phyloP scores from a whole-genome alignment of 306 rosid species.

The Acacia melanoxylon region DNA sequence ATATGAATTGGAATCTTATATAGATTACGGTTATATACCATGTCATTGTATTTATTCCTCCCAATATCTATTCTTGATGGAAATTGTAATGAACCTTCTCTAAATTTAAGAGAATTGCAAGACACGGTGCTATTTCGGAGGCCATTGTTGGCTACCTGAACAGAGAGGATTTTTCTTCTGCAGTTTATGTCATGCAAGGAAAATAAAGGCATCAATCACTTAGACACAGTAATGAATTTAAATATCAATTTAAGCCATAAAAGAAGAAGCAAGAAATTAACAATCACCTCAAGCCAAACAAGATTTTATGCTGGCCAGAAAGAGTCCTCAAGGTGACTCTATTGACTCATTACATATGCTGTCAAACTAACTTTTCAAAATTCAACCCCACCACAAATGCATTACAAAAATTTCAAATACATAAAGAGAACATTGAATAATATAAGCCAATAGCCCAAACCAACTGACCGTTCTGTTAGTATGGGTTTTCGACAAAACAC shows the following conservation, averaged over 20 bases:
- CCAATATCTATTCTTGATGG: constrained; percentile 38
- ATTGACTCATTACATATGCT: not conserved
- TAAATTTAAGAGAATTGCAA: constrained; percentile 37
- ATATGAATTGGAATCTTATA: constrained; percentile 22
- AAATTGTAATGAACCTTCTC: constrained; percentile 39
- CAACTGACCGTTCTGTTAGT: not conserved
- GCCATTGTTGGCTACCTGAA: constrained; percentile 35
- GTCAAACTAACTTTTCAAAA: not conserved
- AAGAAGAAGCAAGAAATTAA: constrained; percentile 25
- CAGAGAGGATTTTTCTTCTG: constrained; percentile 48
- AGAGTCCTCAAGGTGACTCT: not conserved
- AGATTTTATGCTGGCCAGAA: constrained; percentile 8
- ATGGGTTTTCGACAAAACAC: not conserved
- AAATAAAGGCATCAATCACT: constrained; percentile 30
- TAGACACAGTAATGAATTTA: constrained; percentile 19
- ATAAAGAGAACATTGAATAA: not conserved
- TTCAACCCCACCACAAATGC: not conserved
- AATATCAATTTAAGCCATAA: constrained; percentile 20
- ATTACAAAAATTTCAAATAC: not conserved
- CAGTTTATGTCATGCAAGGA: constrained; percentile 35
- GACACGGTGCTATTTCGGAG: constrained; percentile 24
- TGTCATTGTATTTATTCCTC: constrained; percentile 24
- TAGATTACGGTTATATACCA: constrained; percentile 6
- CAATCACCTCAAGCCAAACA: constrained; percentile 10
- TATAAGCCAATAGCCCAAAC: not conserved